Evolutionary conservation across 2,329 filamentous ascomycete genomes (phyloP).

Genomic region (Aspergillus puulaauensis): DNA sequence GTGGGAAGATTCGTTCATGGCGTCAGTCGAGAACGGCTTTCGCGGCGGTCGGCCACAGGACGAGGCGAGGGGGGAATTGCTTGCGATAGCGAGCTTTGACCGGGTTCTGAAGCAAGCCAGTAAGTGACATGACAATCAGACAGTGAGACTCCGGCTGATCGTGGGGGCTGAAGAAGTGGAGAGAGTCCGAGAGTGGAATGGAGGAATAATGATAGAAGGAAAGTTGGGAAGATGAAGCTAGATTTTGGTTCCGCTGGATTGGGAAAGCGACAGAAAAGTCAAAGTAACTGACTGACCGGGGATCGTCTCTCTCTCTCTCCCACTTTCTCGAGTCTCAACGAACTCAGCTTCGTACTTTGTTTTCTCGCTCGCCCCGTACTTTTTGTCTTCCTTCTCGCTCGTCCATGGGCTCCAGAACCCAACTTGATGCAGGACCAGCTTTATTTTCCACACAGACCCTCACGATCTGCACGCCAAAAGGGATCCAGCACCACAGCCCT

Average conservation of each 20-base stretch:
- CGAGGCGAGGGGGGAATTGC: conserved; percentile 1
- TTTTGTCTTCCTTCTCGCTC: background rate
- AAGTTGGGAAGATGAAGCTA: background rate
- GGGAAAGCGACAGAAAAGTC: background rate
- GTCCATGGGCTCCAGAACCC: background rate
- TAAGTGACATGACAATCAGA: background rate
- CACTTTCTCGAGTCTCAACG: background rate
- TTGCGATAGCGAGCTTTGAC: background rate
- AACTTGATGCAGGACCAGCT: conserved; percentile 1
- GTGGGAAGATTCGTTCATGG: background rate
- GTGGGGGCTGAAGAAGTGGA: background rate
- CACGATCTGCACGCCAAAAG: conserved; percentile 18
- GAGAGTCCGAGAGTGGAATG: background rate
- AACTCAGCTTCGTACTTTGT: background rate
- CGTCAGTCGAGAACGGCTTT: background rate
- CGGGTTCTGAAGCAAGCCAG: background rate
- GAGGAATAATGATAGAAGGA: background rate
- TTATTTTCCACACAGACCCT: conserved; percentile 8
- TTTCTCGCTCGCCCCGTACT: background rate
- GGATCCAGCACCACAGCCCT: conserved; percentile 12
- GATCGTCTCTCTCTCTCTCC: background rate
- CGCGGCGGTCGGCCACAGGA: background rate
- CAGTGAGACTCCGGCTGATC: background rate
- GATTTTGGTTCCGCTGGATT: conserved; percentile 6
- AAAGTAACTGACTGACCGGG: background rate